Evolutionary conservation across 257 asterid species (phyloP), one percentile per base, ranked within the genome.

Genomic region (Marsdenia floribunda): DNA sequence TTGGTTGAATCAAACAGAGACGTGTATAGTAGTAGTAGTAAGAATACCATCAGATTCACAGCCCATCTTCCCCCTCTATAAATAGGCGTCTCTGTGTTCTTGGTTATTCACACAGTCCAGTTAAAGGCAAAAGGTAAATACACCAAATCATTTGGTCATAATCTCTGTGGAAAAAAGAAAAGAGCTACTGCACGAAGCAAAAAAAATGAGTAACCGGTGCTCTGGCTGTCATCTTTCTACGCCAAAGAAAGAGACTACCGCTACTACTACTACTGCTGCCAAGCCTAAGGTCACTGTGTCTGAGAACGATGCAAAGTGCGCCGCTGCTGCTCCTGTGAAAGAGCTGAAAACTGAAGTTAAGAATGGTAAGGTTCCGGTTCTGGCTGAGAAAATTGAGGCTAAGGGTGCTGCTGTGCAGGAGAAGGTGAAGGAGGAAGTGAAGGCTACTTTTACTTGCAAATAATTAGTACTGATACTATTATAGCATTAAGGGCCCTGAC

Each of bases 341-440:
- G 68, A 58, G 2, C n/a, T 42, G 2, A 73, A 73, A 50, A 9
- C 29, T 7, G 76, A 73, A 64, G 58, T 18, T 3, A 18, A 16
- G 59, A 21, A 18, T 38, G 42, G 0, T 38, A 2, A 38, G 42
- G 42, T 38, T 38, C 42, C 4, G 59, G 22, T 21, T 16, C 1
- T 8, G 2, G 57, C 22, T 1, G 52, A 14, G 4, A 73, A 73
- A 50, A 1, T 21, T 9, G 76, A 73, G 40, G 47, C n/a, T 12
- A 73, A 59, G 59, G 59, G 24, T 18, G n/a, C 53, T 6, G 68
- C 44, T 44, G 49, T 40, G 46, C 46, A 40, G 0, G 67, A 54
- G 67, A 54, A 72, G 0, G 67, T 72, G 54, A 71, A 72, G 75
- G 76, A 72, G 24, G 2, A 52, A 2, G 68, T 55, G 0, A 35